Conservation (phyloP, 1,284 basidiomycete genomes). For the Irpex lacteus region DNA sequence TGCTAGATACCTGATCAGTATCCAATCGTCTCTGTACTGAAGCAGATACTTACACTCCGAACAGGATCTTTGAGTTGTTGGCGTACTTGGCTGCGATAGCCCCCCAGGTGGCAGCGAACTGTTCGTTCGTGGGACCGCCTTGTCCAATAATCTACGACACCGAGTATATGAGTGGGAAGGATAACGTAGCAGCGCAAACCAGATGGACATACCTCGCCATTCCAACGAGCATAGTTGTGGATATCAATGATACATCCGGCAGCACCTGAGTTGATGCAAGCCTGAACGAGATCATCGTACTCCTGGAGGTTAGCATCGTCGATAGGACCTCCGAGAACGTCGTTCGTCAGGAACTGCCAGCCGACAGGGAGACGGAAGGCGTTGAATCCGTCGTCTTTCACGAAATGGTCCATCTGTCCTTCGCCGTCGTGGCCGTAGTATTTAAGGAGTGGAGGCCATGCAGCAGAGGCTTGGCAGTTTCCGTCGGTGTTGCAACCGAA, state of each 20-base stretch:
- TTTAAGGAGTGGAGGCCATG: slow-evolving; percentile 42
- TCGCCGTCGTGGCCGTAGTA: slow-evolving; percentile 47
- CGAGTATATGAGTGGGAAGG: too few relatives aligned
- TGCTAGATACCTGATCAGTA: slow-evolving; percentile 27
- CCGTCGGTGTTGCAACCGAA: slow-evolving; percentile 45
- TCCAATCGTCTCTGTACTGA: neutral
- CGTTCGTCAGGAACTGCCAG: slow-evolving; percentile 54
- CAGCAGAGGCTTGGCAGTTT: slow-evolving; percentile 36
- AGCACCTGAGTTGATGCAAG: slow-evolving; percentile 38
- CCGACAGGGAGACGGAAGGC: slow-evolving; percentile 50
- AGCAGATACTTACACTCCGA: slow-evolving; percentile 40
- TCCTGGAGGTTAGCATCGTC: slow-evolving; percentile 43
- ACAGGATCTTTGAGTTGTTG: slow-evolving; percentile 48
- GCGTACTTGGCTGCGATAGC: slow-evolving; percentile 51
- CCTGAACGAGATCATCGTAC: slow-evolving; percentile 53
- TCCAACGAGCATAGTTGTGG: slow-evolving; percentile 58
- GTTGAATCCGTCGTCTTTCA: slow-evolving; percentile 46
- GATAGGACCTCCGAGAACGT: slow-evolving; percentile 40
- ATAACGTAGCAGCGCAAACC: too few relatives aligned
- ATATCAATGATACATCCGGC: slow-evolving; percentile 52
- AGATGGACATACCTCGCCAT: slow-evolving; percentile 33
- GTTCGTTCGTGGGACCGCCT: slow-evolving; percentile 54
- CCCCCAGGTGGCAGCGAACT: slow-evolving; percentile 55
- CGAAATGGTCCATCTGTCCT: slow-evolving; percentile 58
- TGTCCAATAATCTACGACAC: slow-evolving; percentile 49